Evolutionary conservation across 2,329 filamentous ascomycete genomes (phyloP).

Genomic region (Plenodomus biglobosus): DNA sequence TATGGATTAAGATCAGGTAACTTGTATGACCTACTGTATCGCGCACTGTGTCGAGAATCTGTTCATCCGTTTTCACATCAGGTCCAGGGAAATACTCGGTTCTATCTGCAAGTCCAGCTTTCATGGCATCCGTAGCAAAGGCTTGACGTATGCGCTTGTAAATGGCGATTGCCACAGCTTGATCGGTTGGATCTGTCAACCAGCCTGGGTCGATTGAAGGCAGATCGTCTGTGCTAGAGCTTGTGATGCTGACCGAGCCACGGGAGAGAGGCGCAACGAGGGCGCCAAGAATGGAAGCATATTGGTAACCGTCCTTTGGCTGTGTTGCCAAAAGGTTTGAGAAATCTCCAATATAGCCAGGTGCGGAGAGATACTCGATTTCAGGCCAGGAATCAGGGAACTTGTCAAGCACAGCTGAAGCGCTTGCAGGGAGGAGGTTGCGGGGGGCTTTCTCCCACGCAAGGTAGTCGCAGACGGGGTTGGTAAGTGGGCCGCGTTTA

Average conservation of each 20-base stretch:
- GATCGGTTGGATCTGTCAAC: constrained; percentile 38
- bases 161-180: constrained; percentile 34
- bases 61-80: too few species aligned
- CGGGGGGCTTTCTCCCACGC: constrained; percentile 1
- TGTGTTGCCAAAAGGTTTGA: constrained; percentile 17
- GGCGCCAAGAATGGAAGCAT: constrained; percentile 35
- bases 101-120: too few species aligned
- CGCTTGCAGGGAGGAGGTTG: background rate
- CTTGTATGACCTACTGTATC: too few species aligned
- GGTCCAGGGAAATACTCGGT: too few species aligned
- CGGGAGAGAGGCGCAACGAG: constrained; percentile 40
- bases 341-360: constrained; percentile 20
- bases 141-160: constrained; percentile 36
- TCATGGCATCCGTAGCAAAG: constrained; percentile 20
- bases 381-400: constrained; percentile 31
- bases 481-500: too few species aligned
- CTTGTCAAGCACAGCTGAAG: too few species aligned
- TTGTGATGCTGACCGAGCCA: constrained; percentile 40
- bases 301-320: constrained; percentile 32
- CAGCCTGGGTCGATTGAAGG: constrained; percentile 43
- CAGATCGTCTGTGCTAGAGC: constrained; percentile 21
- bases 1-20: too few species aligned
- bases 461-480: background rate
- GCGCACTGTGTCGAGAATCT: too few species aligned
- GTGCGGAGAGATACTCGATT: constrained; percentile 23